Evolutionary conservation across 1,284 basidiomycete genomes (phyloP), one percentile per base, ranked within the genome.

Genomic region (Boletus semigastroideus): DNA sequence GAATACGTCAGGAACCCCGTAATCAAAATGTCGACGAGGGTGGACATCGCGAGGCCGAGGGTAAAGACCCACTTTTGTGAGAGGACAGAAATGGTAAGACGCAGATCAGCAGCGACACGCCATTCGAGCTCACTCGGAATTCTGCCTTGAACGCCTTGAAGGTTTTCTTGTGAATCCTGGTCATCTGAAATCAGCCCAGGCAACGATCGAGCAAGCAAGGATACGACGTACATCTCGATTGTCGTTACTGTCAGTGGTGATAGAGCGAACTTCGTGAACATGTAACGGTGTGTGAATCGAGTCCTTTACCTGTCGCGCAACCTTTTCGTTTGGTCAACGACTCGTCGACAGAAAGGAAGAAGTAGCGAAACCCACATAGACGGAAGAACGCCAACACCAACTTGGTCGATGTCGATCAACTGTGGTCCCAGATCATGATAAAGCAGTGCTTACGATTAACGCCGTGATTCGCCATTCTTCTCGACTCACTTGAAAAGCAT

Each of bases 61-160:
- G 81, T 82, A 52, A 82, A 79, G 13, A 78, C 67, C 74, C 76
- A 78, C 68, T 69, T 73, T 75, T 31, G 13, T 11, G 36, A 53
- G 41, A 30, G 25, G 25, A 25, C 4, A 25, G 14, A 30, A 37
- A 7, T 25, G 7, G 17, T 55, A 44, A 47, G 48, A 34, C 17
- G 13, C 16, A 20, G n/a, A 40, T 44, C 9, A 17, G 4, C n/a
- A 16, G 13, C 17, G 19, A 25, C 16, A 28, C 14, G 5, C 2
- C 4, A 25, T 5, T 5, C 10, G 20, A 47, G 5, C 68, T 54
- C 34, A 70, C 68, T 51, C 56, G 49, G 19, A 63, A 65, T 11
- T 59, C 30, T 7, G 48, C 52, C 48, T 54, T 69, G 52, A 71
- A 71, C 6, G 49, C 56, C 0, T 50, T 33, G 25, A 44, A 63